Evolutionary conservation across 331 rosid species (phyloP), one percentile per base, ranked within the genome.

Genomic region (Cydonia oblonga): DNA sequence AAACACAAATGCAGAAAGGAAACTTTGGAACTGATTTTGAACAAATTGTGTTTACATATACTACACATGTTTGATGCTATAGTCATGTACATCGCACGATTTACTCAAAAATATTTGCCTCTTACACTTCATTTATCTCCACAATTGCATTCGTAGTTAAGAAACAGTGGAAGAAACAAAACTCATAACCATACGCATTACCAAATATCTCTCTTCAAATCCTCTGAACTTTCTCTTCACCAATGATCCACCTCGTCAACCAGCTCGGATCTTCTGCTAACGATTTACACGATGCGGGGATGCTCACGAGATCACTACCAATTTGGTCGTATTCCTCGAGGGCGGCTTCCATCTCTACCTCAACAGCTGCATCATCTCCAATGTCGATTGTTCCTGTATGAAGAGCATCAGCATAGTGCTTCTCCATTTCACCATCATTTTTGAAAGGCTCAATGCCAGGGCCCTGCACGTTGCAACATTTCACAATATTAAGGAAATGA

Each of bases 211-310:
- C 35, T 62, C 46, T 32, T 84, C 73, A 89, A 72, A 80, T 52
- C 54, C 87, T 84, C 14, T 83, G 82, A n/a, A 82, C 75, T 78
- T 86, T 85, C 84, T 89, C 97, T 61, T 89, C 96, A 73, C 92
- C 96, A 81, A 84, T 72, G 69, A 93, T 85, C 91, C 92, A 89
- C 78, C 96, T 84, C 1, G 97, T 84, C 90, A 93, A 79, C 98
- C 98, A 93, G 73, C 96, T 91, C 14, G 96, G 92, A 79, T 93
- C 96, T 64, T 81, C 87, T 2, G 92, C 90, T 57, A 84, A 79
- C 77, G 74, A 88, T 81, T 79, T 91, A 74, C 92, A 85, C 6
- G 95, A 70, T 30, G 61, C 65, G 25, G 98, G 98, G 60, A 86
- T 82, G 84, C 87, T 87, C 75, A 90, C 98, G 9, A 93, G 91